Percentiles rank a stretch among this genome's conserved stretches.
Evolutionary conservation across 2,329 filamentous ascomycete genomes (phyloP).

Genomic region (Fusarium sp.): DNA sequence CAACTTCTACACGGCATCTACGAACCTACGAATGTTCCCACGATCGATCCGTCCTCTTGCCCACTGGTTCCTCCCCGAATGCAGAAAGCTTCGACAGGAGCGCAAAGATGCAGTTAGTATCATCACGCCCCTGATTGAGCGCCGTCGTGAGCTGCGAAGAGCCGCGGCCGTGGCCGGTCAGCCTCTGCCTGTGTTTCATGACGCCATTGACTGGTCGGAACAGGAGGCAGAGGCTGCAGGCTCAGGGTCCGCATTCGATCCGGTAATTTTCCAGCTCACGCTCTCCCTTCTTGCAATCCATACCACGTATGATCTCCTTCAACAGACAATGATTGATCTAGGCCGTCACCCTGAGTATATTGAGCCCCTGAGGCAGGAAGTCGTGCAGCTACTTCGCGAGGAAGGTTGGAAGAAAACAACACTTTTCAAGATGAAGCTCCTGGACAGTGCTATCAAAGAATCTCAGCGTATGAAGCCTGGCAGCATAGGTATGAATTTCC

Average conservation of each 20-base stretch:
- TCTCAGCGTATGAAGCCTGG: not conserved
- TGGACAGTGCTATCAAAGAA: constrained; percentile 5
- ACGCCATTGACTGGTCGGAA: not conserved
- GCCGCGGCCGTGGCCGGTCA: not conserved
- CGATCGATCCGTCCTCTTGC: not conserved
- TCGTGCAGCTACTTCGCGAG: not conserved
- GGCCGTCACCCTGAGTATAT: not conserved
- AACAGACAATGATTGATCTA: not conserved
- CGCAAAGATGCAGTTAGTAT: not conserved
- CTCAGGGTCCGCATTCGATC: not conserved
- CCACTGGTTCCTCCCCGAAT: constrained; percentile 3
- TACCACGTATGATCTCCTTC: not conserved
- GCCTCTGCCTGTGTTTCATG: not conserved
- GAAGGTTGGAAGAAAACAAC: constrained; percentile 1
- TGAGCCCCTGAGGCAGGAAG: not conserved
- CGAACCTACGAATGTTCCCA: not conserved
- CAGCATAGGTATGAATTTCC: not conserved
- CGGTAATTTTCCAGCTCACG: not conserved
- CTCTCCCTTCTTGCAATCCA: not conserved
- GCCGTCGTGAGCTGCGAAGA: not conserved
- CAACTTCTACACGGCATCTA: not conserved
- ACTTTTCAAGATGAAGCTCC: not conserved
- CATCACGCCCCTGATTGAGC: not conserved
- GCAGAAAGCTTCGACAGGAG: not conserved
- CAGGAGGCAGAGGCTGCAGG: not conserved